Evolutionary conservation across 140 eudicot genomes (phyloP), one percentile per base, ranked within the genome.

Genomic region (Bidens hawaiensis): DNA sequence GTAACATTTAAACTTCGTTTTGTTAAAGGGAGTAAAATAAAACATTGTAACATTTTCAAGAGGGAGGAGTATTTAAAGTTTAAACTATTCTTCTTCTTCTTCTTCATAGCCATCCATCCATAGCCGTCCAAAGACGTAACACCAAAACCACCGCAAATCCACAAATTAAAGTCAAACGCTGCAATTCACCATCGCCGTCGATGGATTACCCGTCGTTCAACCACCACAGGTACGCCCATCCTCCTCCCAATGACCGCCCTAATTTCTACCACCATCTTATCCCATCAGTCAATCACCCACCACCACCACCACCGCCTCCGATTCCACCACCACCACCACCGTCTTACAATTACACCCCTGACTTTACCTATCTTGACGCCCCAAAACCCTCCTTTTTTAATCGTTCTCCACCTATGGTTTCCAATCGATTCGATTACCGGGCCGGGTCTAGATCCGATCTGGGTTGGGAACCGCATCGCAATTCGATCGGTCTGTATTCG

Each of bases 191-290:
- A 58, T 54, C 17, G n/a, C 17, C 10, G 4, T 28, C 45, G 52
- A 80, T 80, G 85, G 85, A 75, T 6, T 80, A 59, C 73, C 72
- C 81, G 45, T 57, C 78, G 51, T 75, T 48, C 79, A 73, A 67
- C 17, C 76, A 56, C 8, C 86, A 74, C 10, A n/a, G n/a, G n/a
- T n/a, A n/a, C n/a, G n/a, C n/a, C n/a, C n/a, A n/a, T n/a, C 79
- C 75, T 11, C 84, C 64, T 0, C 76, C 79, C n/a, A n/a, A n/a
- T n/a, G n/a, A n/a, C n/a, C n/a, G n/a, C n/a, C n/a, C n/a, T n/a
- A n/a, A 2, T 52, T 69, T 68, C 64, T n/a, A 50, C 77, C 23
- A 61, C 23, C 26, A 6, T 73, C 73, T 5, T 66, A 3, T 3
- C 60, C 4, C 11, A 30, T 30, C 36, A 30, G 36, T 30, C 45